These are phyloP conservation scores for Calonectria honghensis DNA, from an alignment of 2,329 filamentous ascomycete genomes.

Conservation along the genomic window DNA sequence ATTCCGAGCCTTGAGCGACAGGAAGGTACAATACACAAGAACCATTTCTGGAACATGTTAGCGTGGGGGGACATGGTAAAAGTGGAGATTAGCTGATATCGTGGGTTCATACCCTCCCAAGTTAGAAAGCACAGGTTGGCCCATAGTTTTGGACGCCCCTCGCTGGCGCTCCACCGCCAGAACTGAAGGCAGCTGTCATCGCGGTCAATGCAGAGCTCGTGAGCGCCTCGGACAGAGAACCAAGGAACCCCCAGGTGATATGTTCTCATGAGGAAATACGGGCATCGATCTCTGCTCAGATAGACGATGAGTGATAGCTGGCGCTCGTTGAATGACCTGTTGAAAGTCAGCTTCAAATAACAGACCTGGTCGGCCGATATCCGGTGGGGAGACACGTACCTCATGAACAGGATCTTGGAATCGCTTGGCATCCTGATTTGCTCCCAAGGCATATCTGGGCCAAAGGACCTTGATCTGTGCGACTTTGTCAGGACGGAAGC, in stretches of 20 bases:
- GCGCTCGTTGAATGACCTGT: slow-evolving; percentile 73
- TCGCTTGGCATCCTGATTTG: slow-evolving; percentile 67
- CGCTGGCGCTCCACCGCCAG: slow-evolving; percentile 69
- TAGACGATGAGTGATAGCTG: slow-evolving; percentile 73
- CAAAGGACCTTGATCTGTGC: slow-evolving; percentile 67
- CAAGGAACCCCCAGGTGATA: slow-evolving; percentile 63
- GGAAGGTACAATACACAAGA: slow-evolving; percentile 75
- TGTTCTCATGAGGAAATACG: slow-evolving; percentile 69
- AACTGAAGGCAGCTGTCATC: slow-evolving; percentile 70
- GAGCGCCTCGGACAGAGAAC: slow-evolving; percentile 71
- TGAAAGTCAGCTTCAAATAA: slow-evolving; percentile 31
- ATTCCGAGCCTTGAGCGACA: slow-evolving; percentile 73
- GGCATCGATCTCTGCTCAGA: slow-evolving; percentile 65
- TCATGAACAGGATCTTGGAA: slow-evolving; percentile 72
- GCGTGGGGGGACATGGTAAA: not conserved
- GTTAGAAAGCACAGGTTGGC: slow-evolving; percentile 74
- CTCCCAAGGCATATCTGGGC: slow-evolving; percentile 66
- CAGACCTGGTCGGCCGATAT: not conserved
- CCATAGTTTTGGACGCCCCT: slow-evolving; percentile 70
- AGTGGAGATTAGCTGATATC: not conserved
- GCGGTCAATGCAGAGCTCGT: slow-evolving; percentile 73
- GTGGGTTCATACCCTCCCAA: slow-evolving; percentile 72
- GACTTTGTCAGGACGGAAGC: slow-evolving; percentile 32
- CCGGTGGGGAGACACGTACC: slow-evolving; percentile 61
- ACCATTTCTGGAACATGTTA: slow-evolving; percentile 69